Base-by-base conservation (phyloP, 306 rosid genomes). In the Cucurbita ficifolia region DNA sequence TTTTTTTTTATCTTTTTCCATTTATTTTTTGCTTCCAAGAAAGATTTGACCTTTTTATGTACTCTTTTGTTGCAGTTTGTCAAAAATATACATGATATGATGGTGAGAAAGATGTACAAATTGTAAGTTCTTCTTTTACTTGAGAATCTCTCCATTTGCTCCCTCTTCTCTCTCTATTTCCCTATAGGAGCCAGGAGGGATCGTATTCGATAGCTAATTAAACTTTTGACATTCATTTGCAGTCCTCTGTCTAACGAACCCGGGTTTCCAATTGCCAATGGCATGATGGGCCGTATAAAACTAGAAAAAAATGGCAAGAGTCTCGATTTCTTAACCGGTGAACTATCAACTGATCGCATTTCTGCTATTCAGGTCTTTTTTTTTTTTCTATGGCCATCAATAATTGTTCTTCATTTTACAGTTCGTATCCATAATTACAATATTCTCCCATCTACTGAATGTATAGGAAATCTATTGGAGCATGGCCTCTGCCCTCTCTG, bases 391-490 rank as follows among this genome's bases (percentile, higher is more conserved):
- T 55, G 48, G 50, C 56, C 55, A 13, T 43, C 46, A 48, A 22
- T 55, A 42, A 33, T 73, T 64, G 54, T 35, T 10, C 76, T 42
- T 35, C 43, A 46, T 54, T 48, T 42, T 74, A 76, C 4, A 61
- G 57, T 74, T 73, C 0, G 49, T 77, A 68, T 61, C 48, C 24
- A 7, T 69, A 77, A 65, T 46, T 76, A 24, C 71, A 64, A 78
- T 54, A 10, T 29, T 29, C 33, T 29, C 33, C 40, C 10, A 46
- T 9, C 55, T 2, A 7, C 29, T 22, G 21, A 59, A 59, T 64
- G 67, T 78, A 70, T 84, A 94, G 97, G 98, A 94, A 81, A 96
- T 92, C 67, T 90, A 93, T 87, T 84, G 90, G 92, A 90, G 92
- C 79, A 89, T 94, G 94, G 96, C 96, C 21, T 86, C 94, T 49